phyloP scores from a whole-genome alignment of 345 rosid species.

The Microthlaspi erraticum region DNA sequence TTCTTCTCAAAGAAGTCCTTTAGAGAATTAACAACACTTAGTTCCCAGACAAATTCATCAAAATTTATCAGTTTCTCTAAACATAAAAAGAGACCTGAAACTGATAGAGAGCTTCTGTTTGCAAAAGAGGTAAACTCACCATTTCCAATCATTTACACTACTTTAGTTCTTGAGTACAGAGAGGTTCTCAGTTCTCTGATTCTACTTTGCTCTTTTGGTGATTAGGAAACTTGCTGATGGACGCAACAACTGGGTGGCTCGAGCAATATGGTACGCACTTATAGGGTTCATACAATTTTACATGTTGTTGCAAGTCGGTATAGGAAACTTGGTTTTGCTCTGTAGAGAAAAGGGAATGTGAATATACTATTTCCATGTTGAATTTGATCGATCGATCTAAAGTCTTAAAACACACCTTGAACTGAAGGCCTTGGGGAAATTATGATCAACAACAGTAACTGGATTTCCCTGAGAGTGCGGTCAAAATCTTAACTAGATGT shows the following conservation, averaged over 20 bases:
- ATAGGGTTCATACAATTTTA: constrained; percentile 21
- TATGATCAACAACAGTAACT: no score
- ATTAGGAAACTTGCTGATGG: constrained; percentile 37
- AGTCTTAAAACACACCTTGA: not conserved
- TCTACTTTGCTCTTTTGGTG: constrained; percentile 18
- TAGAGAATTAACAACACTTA: constrained; percentile 20
- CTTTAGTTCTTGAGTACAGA: not conserved
- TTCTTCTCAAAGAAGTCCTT: constrained; percentile 69
- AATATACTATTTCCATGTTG: constrained; percentile 12
- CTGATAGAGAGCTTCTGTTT: constrained; percentile 27
- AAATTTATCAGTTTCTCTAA: constrained; percentile 21
- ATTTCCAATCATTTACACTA: not conserved
- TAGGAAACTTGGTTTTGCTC: constrained; percentile 34
- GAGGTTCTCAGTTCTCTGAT: not conserved
- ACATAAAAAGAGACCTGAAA: constrained; percentile 25
- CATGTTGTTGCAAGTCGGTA: constrained; percentile 25
- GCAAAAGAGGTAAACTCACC: constrained; percentile 43
- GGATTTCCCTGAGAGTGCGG: no score
- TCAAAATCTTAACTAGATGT: no score
- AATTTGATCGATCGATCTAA: constrained; percentile 6
- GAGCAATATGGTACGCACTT: constrained; percentile 30
- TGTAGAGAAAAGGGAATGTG: constrained; percentile 22
- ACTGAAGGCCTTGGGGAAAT: not conserved
- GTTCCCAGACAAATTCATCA: constrained; percentile 22
- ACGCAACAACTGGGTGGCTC: constrained; percentile 24